Evolutionary conservation across 1,139 yeast species (phyloP).

Genomic region (Geotrichum reessii): DNA sequence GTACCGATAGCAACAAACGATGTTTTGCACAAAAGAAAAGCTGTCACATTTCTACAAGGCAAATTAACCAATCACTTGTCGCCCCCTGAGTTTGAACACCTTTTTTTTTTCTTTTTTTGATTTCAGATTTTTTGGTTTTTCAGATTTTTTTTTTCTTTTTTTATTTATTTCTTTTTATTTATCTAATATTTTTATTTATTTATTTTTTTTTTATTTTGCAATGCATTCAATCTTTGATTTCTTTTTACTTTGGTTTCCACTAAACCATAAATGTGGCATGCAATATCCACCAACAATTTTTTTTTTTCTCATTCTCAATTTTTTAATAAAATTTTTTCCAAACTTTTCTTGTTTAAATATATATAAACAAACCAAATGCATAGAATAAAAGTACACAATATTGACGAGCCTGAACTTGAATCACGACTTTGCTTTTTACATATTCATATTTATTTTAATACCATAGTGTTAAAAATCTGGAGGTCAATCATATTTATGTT

Average conservation of each 20-base stretch:
- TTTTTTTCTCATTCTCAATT: neutral
- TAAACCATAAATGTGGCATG: neutral
- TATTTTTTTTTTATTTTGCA: neutral
- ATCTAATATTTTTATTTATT: no score
- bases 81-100: neutral
- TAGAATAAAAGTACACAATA: neutral
- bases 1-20: neutral
- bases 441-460: neutral
- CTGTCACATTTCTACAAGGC: neutral
- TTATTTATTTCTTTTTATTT: neutral
- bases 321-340: neutral
- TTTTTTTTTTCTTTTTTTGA: neutral
- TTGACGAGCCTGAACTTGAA: neutral
- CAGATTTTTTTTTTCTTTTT: no score
- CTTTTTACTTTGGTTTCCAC: neutral
- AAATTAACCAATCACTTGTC: neutral
- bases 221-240: neutral
- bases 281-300: neutral
- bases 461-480: neutral
- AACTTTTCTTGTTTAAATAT: neutral
- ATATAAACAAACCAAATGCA: neutral
- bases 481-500: neutral
- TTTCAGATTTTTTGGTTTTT: no score
- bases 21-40: neutral
- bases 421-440: neutral